Percentiles rank a stretch among this genome's conserved stretches.
phyloP scores from a whole-genome alignment of 2,329 filamentous ascomycete species.

The Penicillium sp. region DNA sequence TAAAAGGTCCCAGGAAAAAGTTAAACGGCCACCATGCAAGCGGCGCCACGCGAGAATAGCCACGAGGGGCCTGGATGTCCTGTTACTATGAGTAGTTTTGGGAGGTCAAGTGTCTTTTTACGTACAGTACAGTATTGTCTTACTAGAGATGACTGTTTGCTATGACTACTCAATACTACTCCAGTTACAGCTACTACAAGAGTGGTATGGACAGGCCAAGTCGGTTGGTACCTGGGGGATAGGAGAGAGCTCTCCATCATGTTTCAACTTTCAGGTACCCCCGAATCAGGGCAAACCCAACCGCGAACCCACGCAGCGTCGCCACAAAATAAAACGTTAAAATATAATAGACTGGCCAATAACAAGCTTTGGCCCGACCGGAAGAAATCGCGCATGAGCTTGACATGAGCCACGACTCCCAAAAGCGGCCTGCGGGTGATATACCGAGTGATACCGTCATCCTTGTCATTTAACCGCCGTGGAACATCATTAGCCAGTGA shows the following conservation, averaged over 20 bases:
- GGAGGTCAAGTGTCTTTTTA: not conserved
- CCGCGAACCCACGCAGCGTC: not conserved
- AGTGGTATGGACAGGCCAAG: not conserved
- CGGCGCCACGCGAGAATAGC: slow-evolving; percentile 19
- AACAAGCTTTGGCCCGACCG: not conserved
- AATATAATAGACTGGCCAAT: not conserved
- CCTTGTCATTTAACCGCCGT: not conserved
- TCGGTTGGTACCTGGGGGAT: slow-evolving; percentile 1
- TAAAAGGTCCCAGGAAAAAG: not conserved
- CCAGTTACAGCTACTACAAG: not conserved
- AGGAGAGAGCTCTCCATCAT: slow-evolving; percentile 2
- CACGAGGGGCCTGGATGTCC: slow-evolving; percentile 10
- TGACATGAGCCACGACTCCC: not conserved
- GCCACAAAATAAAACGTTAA: not conserved
- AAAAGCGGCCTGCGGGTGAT: not conserved
- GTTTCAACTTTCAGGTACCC: slow-evolving; percentile 5
- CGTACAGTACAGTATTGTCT: not conserved
- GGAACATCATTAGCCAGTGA: slow-evolving; percentile 13
- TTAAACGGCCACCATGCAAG: slow-evolving; percentile 8
- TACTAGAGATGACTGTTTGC: not conserved
- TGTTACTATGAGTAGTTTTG: not conserved
- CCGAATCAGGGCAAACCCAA: not conserved
- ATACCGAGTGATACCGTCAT: slow-evolving; percentile 13
- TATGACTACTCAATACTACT: not conserved
- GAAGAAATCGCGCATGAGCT: slow-evolving; percentile 11